Base-by-base conservation (phyloP, 2,329 filamentous ascomycete species). In the Nemania sp. region DNA sequence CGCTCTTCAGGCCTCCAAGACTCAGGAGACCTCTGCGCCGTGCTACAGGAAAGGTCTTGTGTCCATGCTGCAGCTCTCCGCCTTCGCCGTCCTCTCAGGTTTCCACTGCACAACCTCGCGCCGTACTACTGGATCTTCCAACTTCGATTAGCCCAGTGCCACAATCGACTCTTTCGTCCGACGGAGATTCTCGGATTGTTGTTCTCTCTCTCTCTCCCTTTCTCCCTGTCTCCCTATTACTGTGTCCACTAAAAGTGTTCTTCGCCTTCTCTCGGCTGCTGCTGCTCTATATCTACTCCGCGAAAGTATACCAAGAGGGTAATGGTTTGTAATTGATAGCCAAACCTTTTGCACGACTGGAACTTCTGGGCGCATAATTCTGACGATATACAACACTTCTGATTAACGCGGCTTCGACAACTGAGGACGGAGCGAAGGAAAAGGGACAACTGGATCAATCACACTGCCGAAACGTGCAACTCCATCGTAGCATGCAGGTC, bases 121-220 rank as follows among this genome's bases (percentile, higher is more conserved):
- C 68, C 68, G 78, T 80, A 74, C 73, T 66, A 79, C 77, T 71
- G 68, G 68, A 69, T 66, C 68, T 69, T 69, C 71, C 60, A 72
- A 73, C 71, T 70, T 73, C 70, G 72, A 71, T 72, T 74, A 67
- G 73, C 67, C 70, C 66, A 75, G 76, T 79, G 75, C 75, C 72
- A 77, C 77, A 68, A 72, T 75, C 74, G 75, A 76, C 73, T 74
- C 75, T 75, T 75, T 75, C 74, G 78, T 80, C 75, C 71, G 68
- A 80, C 77, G 62, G 60, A 69, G 73, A 66, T 67, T 68, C 64
- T 72, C 66, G 68, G 66, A 62, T 67, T 63, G 46, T 62, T 60
- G 61, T 61, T 62, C 50, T 63, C 57, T 55, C 58, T 46, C 46
- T 52, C 55, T 58, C 60, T 57, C 39, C 59, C 57, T 60, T 47